Conservation (phyloP, 1,284 basidiomycete species). For the Papiliotrema terrestris region DNA sequence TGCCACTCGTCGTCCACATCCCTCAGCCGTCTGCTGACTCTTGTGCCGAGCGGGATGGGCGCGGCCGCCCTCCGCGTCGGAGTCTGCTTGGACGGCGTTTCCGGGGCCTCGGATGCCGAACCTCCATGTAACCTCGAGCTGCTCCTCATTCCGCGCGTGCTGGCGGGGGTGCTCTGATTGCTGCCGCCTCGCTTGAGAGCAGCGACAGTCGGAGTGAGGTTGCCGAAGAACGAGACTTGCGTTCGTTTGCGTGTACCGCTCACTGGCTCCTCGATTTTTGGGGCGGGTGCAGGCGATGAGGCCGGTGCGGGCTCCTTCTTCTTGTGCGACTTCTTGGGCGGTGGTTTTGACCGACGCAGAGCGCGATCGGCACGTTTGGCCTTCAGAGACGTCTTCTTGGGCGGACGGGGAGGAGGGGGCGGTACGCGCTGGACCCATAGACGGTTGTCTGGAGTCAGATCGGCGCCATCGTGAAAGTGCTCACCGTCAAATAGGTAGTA, state of each 20-base stretch:
- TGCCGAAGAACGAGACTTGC: conserved; percentile 41
- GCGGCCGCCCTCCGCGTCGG: conserved; percentile 6
- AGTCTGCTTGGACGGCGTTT: not conserved
- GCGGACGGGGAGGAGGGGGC: conserved; percentile 32
- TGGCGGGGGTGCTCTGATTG: not conserved
- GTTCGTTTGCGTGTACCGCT: conserved; percentile 30
- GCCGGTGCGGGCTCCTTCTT: conserved; percentile 13
- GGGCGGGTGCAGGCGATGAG: conserved; percentile 15
- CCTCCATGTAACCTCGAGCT: conserved; percentile 9
- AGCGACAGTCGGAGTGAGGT: conserved; percentile 31
- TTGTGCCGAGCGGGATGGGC: conserved; percentile 28
- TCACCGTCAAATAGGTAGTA: conserved; percentile 56
- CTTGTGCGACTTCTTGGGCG: conserved; percentile 24
- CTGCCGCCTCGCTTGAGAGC: conserved; percentile 32
- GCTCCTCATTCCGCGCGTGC: conserved; percentile 10
- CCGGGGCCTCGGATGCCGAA: not conserved
- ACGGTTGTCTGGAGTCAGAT: conserved; percentile 49
- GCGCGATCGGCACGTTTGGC: conserved; percentile 35
- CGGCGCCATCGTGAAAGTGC: conserved; percentile 8
- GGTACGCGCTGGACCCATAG: conserved; percentile 55
- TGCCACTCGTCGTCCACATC: conserved; percentile 48
- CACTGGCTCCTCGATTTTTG: conserved; percentile 5
- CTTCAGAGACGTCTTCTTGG: conserved; percentile 38
- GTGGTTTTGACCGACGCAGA: conserved; percentile 13
- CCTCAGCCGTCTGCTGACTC: conserved; percentile 32